Conservation (phyloP, 495 filamentous ascomycete genomes). For the Geopyxis carbonaria region DNA sequence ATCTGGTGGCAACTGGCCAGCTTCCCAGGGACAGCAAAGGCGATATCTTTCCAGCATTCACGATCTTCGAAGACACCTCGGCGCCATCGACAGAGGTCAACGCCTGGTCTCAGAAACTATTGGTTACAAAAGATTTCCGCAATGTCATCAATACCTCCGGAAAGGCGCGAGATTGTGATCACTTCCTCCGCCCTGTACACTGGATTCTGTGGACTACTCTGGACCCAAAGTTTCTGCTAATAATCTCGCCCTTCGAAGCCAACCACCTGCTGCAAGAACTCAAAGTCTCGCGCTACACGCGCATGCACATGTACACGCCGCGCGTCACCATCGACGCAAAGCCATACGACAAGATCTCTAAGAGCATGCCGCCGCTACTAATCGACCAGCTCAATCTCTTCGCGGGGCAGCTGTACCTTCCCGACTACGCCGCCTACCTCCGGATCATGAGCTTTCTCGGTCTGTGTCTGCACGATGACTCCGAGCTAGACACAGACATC, state of each 20-base stretch:
- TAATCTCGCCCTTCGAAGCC: conserved; percentile 50
- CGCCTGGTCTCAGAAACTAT: conserved; percentile 30
- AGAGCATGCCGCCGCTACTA: conserved; percentile 24
- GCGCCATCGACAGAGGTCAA: conserved; percentile 22
- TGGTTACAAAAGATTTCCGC: conserved; percentile 41
- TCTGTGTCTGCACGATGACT: conserved; percentile 27
- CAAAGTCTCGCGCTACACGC: conserved; percentile 22
- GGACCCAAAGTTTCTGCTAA: conserved; percentile 28
- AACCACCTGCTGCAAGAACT: conserved; percentile 33
- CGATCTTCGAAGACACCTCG: conserved; percentile 28
- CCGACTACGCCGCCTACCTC: conserved; percentile 36
- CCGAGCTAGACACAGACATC: not conserved
- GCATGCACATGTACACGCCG: conserved; percentile 43
- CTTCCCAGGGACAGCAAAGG: too few relatives aligned
- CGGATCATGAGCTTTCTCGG: conserved; percentile 38
- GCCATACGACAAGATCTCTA: conserved; percentile 32
- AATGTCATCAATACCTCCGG: conserved; percentile 29
- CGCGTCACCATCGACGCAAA: conserved; percentile 30
- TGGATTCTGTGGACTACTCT: conserved; percentile 35
- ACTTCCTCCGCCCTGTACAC: conserved; percentile 39
- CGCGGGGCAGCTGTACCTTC: conserved; percentile 48
- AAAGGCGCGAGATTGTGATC: conserved; percentile 26
- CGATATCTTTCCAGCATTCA: too few relatives aligned
- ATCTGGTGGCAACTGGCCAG: conserved; percentile 27
- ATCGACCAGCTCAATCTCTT: conserved; percentile 44